A percentile compares a stretch with the other conserved stretches of the same genome.
These are phyloP conservation scores for Rhododendron ferrugineum DNA, from an alignment of 148 eudicot genomes.

Conservation along the genomic window DNA sequence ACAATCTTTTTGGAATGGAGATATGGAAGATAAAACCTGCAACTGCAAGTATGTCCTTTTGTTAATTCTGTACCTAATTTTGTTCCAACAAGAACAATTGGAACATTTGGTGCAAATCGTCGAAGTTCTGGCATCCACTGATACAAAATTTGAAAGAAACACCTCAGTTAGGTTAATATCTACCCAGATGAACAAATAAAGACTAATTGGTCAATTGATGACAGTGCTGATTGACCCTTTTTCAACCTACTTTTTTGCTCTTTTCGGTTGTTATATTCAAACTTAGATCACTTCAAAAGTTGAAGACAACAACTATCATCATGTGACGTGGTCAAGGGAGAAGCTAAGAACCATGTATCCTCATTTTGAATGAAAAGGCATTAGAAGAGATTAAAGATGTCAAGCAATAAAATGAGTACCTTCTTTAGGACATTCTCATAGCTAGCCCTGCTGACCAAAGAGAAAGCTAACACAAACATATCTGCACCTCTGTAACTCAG, in stretches of 20 bases:
- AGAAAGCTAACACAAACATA: conserved; percentile 85
- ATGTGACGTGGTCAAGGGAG: neutral
- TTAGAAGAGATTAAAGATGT: neutral
- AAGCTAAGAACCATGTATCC: neutral
- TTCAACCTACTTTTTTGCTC: neutral
- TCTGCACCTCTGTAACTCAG: conserved; percentile 96
- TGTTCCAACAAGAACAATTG: conserved; percentile 93
- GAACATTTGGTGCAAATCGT: conserved; percentile 91
- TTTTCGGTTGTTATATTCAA: neutral
- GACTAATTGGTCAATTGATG: neutral
- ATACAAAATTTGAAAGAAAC: conserved; percentile 8
- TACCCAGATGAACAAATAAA: neutral
- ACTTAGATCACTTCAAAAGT: neutral
- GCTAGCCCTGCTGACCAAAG: conserved; percentile 88
- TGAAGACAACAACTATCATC: neutral
- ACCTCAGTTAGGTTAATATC: neutral
- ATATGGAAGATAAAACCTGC: neutral
- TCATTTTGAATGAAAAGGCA: neutral
- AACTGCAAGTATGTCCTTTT: neutral
- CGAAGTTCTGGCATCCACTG: conserved; percentile 99
- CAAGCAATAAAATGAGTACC: conserved; percentile 34
- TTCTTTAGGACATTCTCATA: conserved; percentile 95
- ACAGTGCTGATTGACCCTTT: neutral
- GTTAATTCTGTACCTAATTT: conserved; percentile 58
- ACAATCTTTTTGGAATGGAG: neutral